Evolutionary conservation across 169 alveolate species (phyloP), one percentile per base, ranked within the genome.

Genomic region (Ichthyophthirius multifiliis): DNA sequence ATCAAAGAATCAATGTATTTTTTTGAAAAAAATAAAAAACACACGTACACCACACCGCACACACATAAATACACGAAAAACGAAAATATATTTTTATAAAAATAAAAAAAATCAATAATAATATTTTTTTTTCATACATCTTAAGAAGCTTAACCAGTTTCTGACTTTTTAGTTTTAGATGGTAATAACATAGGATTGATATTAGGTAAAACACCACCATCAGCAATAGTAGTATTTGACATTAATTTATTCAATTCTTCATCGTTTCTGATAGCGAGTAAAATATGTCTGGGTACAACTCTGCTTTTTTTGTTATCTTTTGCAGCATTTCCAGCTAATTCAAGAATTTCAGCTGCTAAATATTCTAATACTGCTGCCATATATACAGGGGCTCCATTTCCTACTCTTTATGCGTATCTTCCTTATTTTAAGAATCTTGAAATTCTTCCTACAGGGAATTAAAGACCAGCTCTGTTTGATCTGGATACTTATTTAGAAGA

Each of bases 381-480:
- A 95, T 97, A 98, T 46, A 98, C 99, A 67, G 99, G 99, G 44
- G 99, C 99, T 23, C 99, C 99, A 46, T 99, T 99, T 82, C 99
- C 99, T 47, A 98, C 98, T 89, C 99, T 98, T 93, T 98, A 98
- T 73, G 99, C 98, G 93, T 96, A 98, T 83, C 99, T 93, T 67
- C 99, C 99, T 84, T 95, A 93, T 96, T 98, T 98, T 84, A 98
- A 91, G 94, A 96, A 98, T 86, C 99, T 94, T 64, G 99, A 98
- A 84, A 98, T 96, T 93, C 99, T 97, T 76, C 99, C 99, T 35
- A 98, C 99, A 76, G 99, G 99, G 98, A 98, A 98, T 93, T 97
- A 98, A 48, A 98, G 96, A 81, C 99, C 99, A 71, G 99, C 99
- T 92, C 95, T 97, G 75, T 98, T 97, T 73, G 99, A 98, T 95